Conservation (phyloP, 75 land plant genomes). For the Cupressus sempervirens region DNA sequence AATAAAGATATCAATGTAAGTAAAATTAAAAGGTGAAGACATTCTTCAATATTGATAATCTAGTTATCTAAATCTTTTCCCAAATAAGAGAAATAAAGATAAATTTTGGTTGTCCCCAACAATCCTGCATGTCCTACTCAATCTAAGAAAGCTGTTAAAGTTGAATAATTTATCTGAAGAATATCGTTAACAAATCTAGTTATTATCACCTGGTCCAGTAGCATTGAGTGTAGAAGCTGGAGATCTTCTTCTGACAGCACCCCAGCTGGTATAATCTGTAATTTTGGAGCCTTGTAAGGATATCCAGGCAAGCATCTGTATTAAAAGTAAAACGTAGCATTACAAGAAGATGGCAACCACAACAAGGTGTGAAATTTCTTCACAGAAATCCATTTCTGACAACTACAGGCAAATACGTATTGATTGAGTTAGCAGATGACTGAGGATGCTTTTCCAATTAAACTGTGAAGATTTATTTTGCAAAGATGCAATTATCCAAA, state of each 20-base stretch:
- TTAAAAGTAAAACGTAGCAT: conserved; percentile 7
- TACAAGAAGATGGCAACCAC: background rate
- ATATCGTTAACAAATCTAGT: background rate
- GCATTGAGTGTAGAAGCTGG: conserved; percentile 59
- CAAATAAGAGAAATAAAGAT: background rate
- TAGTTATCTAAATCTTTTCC: no score
- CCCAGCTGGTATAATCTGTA: conserved; percentile 60
- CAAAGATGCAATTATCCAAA: no score
- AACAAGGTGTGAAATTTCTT: background rate
- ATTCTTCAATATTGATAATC: no score
- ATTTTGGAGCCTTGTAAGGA: conserved; percentile 82
- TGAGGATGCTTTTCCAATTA: no score
- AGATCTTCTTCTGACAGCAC: conserved; percentile 59
- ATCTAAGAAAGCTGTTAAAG: background rate
- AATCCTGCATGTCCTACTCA: background rate
- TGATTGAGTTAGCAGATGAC: background rate
- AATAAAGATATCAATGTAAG: background rate
- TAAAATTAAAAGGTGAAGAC: background rate
- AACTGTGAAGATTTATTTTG: no score
- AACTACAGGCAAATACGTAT: background rate
- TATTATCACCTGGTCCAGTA: conserved; percentile 66
- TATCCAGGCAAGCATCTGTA: conserved; percentile 83
- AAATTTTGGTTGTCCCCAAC: background rate
- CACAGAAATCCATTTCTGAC: background rate
- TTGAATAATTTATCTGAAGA: background rate